Base-by-base conservation (phyloP, 352 stramenopile genomes). In the Nothophytophthora sp. region DNA sequence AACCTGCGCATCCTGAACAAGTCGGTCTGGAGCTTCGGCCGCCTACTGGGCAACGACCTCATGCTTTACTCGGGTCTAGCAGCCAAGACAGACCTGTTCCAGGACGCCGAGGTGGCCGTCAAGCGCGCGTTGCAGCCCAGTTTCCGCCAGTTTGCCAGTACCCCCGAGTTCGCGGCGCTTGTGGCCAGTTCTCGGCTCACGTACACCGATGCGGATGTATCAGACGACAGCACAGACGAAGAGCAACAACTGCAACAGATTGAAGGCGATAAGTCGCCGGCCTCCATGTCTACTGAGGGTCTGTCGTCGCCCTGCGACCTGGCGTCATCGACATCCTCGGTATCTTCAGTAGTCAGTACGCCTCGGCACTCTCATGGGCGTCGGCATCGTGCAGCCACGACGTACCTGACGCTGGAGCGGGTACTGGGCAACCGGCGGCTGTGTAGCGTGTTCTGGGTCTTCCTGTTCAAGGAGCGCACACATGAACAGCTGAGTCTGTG, bases 381-480 rank as follows among this genome's bases (percentile, higher is more conserved):
- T 36, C 61, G 51, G 60, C 56, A 55, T 24, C 69, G 46, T 42
- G 53, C 60, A 33, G 67, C 52, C 1, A 64, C 75, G 27, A 67
- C 76, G 4, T 85, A 86, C 42, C 52, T 95, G 42, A 92, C 81
- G 22, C 52, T 95, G 11, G 73, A 90, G 30, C 78, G 76, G 1
- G 81, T 95, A 9, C 51, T 95, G 13, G 67, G 61, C 15, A 95
- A 95, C 54, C 70, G 84, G 5, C 70, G 84, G 22, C 51, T 95
- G 12, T 95, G 84, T 48, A 92, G 84, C 36, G 75, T 95, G 0
- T 95, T 95, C 44, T 95, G 84, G 84, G 80, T 95, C 6, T 92
- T 89, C 52, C 43, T 95, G 13, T 95, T 92, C 58, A 92, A 92
- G 45, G 84, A 95, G 25, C 81, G 84, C 32, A 84, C 76, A 4